Evolutionary conservation across 148 eudicot genomes (phyloP), one percentile per base, ranked within the genome.

Genomic region (Diospyros lotus): DNA sequence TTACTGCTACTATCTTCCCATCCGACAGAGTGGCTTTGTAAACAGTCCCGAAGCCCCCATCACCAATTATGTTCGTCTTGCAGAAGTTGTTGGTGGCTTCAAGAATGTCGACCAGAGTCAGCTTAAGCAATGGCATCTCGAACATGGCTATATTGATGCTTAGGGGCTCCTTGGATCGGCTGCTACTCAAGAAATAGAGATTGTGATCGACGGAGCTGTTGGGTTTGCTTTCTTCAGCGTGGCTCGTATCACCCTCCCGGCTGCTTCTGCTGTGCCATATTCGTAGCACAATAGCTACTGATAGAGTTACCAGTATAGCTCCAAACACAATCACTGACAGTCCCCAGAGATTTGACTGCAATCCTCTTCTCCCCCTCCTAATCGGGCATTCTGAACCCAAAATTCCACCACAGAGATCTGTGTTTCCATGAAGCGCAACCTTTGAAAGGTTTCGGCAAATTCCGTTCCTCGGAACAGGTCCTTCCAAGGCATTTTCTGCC

Each of bases 111-210:
- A 48, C 79, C 18, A 80, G 50, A 10, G 89, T 87, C 9, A 87
- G 60, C 65, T 76, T 82, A 12, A 84, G 71, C 1, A 87, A 77
- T 6, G 89, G 87, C 73, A 69, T 83, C 81, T 87, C 87, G 39
- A 87, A 87, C 87, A 82, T 87, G 5, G 89, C 89, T 43, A 87
- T 72, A 48, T 87, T 87, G 66, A 87, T 87, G 79, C 89, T 87
- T 5, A 87, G 75, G 61, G 89, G 85, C 77, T 87, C 89, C 73
- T 84, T 87, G 8, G 89, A 84, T 65, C 79, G 76, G 84, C 87
- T 86, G 83, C 87, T 82, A 48, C 89, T 82, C 81, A 78, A 82
- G 64, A 84, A 78, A 69, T 82, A 80, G 4, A 84, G 75, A 58
- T 84, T 81, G 15, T 73, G 84, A 66, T 79, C 83, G 1, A 28